Evolutionary conservation across 2,329 filamentous ascomycete genomes (phyloP), one percentile per base, ranked within the genome.

Genomic region (Talaromyces sp.): DNA sequence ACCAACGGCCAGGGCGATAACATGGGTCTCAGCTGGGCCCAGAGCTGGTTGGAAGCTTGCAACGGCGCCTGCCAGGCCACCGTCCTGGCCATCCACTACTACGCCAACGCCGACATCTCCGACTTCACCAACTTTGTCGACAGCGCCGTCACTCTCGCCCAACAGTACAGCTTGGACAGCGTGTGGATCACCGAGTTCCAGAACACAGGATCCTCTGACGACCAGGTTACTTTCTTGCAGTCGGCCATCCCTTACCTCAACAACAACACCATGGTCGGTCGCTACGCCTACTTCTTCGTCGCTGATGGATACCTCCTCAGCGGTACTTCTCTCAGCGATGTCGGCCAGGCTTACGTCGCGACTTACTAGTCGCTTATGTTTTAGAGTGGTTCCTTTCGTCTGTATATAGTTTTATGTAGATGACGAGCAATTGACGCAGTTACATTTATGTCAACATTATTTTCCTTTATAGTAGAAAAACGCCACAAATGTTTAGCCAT

Each of bases 181-280:
- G 71, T 80, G 62, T 81, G 79, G 79, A 63, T 81, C 19, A 78
- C 79, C 1, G 79, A 81, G 66, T 80, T 80, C 63, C 75, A 72
- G 9, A 71, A 75, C 44, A 72, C 67, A 27, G 64, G 69, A 15
- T 59, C 66, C 0, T 56, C 68, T 2, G 58, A 68, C 3, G 61
- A 67, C 17, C 64, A 68, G 28, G 70, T 72, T 27, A 54, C 69
- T 6, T 80, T 80, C 70, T 65, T 81, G 39, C 61, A 67, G 6
- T 61, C 75, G 53, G 77, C 75, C 5, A 54, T 75, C 15, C 71
- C 72, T 22, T 80, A 73, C 72, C 67, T 80, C 51, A 75, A 80
- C 57, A 58, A 51, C 4, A 71, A 76, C 56, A n/a, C 61, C 3
- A 71, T 58, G 15, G 76, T 81, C 25, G 69, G 71, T 11, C 71